A percentile compares a stretch with the other conserved stretches of the same genome.
Evolutionary conservation across 345 rosid genomes (phyloP).

Genomic region (Excoecaria cochinchinensis): DNA sequence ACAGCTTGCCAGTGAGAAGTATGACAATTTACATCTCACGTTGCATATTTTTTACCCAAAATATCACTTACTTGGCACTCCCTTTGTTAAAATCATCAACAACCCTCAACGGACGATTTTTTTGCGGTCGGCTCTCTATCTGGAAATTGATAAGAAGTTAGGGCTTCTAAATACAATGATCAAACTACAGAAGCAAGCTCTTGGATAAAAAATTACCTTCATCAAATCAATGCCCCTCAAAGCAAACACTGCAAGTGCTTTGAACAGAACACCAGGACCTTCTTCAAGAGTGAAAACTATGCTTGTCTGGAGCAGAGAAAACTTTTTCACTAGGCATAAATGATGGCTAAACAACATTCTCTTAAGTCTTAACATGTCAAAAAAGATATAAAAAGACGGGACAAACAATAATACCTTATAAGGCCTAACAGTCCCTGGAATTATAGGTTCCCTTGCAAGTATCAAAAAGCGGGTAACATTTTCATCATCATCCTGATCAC

Average conservation of each 20-base stretch:
- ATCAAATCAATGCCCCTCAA: slow-evolving; percentile 75
- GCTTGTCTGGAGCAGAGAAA: slow-evolving; percentile 57
- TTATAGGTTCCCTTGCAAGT: slow-evolving; percentile 86
- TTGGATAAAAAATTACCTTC: slow-evolving; percentile 44
- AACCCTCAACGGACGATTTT: slow-evolving; percentile 65
- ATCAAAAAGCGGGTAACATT: slow-evolving; percentile 85
- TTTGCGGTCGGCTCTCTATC: slow-evolving; percentile 94
- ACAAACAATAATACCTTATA: slow-evolving; percentile 54
- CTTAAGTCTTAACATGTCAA: neutral
- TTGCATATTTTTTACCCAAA: neutral
- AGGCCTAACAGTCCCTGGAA: slow-evolving; percentile 65
- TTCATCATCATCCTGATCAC: slow-evolving; percentile 64
- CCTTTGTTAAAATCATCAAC: slow-evolving; percentile 84
- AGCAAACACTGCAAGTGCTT: slow-evolving; percentile 90
- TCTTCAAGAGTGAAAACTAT: slow-evolving; percentile 93
- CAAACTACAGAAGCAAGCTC: neutral
- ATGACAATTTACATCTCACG: neutral
- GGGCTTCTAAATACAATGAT: neutral
- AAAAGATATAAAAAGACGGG: neutral
- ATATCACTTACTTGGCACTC: slow-evolving; percentile 59
- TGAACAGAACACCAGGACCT: slow-evolving; percentile 88
- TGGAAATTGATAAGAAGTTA: slow-evolving; percentile 33
- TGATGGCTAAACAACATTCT: neutral
- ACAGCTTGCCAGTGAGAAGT: neutral
- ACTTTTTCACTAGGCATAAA: slow-evolving; percentile 4